phyloP scores from a whole-genome alignment of 2,329 filamentous ascomycete genomes.

The Torrubiellomyces zombiae region DNA sequence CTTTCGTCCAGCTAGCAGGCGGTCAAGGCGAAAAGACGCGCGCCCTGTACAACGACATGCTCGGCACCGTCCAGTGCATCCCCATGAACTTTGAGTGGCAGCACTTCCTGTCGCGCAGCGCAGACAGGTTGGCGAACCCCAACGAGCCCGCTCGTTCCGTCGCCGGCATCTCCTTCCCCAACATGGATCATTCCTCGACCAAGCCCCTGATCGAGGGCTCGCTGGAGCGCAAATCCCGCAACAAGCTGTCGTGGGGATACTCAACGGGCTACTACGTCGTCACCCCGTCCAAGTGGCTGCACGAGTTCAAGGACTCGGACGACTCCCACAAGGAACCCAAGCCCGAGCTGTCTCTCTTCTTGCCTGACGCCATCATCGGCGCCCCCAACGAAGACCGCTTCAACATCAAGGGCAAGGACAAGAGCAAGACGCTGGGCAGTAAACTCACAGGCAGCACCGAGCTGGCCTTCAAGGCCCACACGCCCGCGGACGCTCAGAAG shows the following conservation, averaged over 20 bases:
- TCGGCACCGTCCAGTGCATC: constrained; percentile 58
- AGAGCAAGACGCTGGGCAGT: constrained; percentile 61
- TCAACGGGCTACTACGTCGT: constrained; percentile 78
- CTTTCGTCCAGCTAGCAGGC: constrained; percentile 67
- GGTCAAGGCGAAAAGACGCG: constrained; percentile 70
- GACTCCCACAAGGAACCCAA: constrained; percentile 51
- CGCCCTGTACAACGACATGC: constrained; percentile 69
- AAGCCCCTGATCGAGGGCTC: constrained; percentile 74
- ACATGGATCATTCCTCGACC: constrained; percentile 69
- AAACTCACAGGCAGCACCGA: constrained; percentile 70
- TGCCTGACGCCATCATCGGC: constrained; percentile 77
- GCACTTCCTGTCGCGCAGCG: constrained; percentile 59
- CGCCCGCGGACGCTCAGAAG: constrained; percentile 59
- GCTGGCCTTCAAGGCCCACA: constrained; percentile 75
- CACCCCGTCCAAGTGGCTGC: constrained; percentile 72
- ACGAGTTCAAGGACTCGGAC: constrained; percentile 93
- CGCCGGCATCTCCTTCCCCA: constrained; percentile 64
- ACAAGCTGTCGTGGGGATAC: constrained; percentile 64
- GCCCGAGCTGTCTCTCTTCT: constrained; percentile 78
- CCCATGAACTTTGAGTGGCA: constrained; percentile 84
- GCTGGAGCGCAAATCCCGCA: constrained; percentile 78
- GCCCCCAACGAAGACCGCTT: constrained; percentile 64
- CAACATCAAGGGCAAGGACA: constrained; percentile 88
- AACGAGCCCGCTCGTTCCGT: constrained; percentile 57
- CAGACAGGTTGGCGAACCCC: constrained; percentile 60